These are phyloP conservation scores for Porcisia hertigi DNA, from an alignment of 208 protist genomes.

Conservation along the genomic window DNA sequence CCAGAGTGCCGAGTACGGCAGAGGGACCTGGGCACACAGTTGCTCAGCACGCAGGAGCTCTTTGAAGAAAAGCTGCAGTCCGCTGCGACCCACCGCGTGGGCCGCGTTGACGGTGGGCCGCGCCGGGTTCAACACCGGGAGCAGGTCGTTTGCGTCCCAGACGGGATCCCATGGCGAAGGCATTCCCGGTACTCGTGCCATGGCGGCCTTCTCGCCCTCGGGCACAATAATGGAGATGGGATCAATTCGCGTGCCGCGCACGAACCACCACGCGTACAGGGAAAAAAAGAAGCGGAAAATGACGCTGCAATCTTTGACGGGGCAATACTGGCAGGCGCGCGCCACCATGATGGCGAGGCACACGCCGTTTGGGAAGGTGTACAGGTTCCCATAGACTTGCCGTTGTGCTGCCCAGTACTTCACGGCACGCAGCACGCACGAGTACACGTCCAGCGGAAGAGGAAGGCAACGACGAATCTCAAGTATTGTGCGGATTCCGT, in stretches of 20 bases:
- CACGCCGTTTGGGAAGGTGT: slow-evolving; percentile 96
- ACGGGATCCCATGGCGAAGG: slow-evolving; percentile 54
- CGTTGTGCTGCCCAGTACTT: slow-evolving; percentile 85
- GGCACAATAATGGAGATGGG: slow-evolving; percentile 80
- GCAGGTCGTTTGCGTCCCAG: slow-evolving; percentile 63
- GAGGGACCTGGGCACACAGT: slow-evolving; percentile 26
- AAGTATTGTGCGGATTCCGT: slow-evolving; percentile 79
- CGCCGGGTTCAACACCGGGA: slow-evolving; percentile 97
- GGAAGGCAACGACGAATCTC: slow-evolving; percentile 60
- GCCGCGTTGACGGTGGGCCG: slow-evolving; percentile 97
- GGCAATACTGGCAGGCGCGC: slow-evolving; percentile 93
- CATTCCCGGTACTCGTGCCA: slow-evolving; percentile 59
- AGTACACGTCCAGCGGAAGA: slow-evolving; percentile 49
- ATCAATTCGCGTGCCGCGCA: slow-evolving; percentile 27
- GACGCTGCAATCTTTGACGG: slow-evolving; percentile 66
- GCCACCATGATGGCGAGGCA: slow-evolving; percentile 95
- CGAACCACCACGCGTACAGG: slow-evolving; percentile 83
- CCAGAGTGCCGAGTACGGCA: slow-evolving; percentile 40
- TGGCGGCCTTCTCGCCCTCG: slow-evolving; percentile 13
- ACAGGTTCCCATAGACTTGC: slow-evolving; percentile 95
- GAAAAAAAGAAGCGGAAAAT: slow-evolving; percentile 90
- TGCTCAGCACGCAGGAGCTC: slow-evolving; percentile 61
- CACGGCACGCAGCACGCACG: slow-evolving; percentile 63
- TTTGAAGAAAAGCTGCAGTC: slow-evolving; percentile 57
- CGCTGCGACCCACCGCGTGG: slow-evolving; percentile 82